Conservation (phyloP, 495 filamentous ascomycete genomes). For the Eremomyces bilateralis region DNA sequence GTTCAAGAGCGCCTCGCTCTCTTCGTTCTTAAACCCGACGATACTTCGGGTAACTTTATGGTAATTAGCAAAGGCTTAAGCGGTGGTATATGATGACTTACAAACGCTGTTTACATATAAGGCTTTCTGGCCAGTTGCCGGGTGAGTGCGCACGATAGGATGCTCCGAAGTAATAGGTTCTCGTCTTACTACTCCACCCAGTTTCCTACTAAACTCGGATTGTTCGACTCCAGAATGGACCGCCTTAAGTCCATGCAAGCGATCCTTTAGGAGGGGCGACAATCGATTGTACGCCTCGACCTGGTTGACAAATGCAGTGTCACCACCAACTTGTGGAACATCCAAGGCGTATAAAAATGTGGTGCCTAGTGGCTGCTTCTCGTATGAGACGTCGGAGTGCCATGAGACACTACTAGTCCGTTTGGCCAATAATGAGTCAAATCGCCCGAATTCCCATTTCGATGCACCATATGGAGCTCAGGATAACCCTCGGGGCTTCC, state of each 20-base stretch:
- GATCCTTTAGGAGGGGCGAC: slow-evolving; percentile 43
- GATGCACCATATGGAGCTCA: slow-evolving; percentile 60
- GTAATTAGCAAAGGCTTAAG: too few species aligned
- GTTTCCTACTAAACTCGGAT: slow-evolving; percentile 29
- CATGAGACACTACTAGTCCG: slow-evolving; percentile 50
- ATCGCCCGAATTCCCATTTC: slow-evolving; percentile 39
- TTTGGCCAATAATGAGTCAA: slow-evolving; percentile 35
- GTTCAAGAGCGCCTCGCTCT: slow-evolving; percentile 57
- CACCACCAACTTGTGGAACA: slow-evolving; percentile 51
- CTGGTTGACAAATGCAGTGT: slow-evolving; percentile 54
- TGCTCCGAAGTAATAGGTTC: slow-evolving; percentile 52
- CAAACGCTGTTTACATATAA: slow-evolving; percentile 74
- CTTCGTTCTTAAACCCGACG: slow-evolving; percentile 55
- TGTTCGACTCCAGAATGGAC: slow-evolving; percentile 54
- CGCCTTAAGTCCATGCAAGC: slow-evolving; percentile 54
- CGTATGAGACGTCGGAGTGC: slow-evolving; percentile 71
- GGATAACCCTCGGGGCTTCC: slow-evolving; percentile 49
- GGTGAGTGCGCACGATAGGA: slow-evolving; percentile 62
- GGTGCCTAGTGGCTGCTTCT: slow-evolving; percentile 66
- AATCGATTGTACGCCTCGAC: slow-evolving; percentile 62
- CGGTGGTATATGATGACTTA: too few species aligned
- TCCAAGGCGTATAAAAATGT: slow-evolving; percentile 68
- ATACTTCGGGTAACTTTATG: slow-evolving; percentile 43
- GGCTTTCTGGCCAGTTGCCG: slow-evolving; percentile 63
- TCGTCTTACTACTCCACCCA: slow-evolving; percentile 41